A percentile compares a stretch with the other conserved stretches of the same genome.
Evolutionary conservation across 306 rosid species (phyloP).

Genomic region (Glycine tomentella): DNA sequence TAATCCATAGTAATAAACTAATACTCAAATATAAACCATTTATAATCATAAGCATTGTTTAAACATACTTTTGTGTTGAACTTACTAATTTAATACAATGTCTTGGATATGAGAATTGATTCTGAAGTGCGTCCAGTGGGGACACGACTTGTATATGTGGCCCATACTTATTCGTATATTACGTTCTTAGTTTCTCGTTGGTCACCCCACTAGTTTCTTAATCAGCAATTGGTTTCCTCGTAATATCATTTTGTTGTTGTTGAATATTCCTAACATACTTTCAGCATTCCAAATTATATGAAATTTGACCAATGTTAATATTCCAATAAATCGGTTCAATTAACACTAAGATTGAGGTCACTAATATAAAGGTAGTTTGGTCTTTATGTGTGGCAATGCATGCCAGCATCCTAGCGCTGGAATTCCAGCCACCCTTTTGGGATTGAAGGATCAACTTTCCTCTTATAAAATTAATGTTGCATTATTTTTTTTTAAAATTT

Average conservation of each 20-base stretch:
- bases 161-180: neutral
- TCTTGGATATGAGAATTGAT: neutral
- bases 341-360: too few relatives aligned
- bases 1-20: neutral
- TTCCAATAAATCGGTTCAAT: too few relatives aligned
- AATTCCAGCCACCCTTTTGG: too few relatives aligned
- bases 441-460: too few relatives aligned
- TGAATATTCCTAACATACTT: too few relatives aligned
- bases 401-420: too few relatives aligned
- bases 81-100: neutral
- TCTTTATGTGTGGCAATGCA: too few relatives aligned
- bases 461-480: too few relatives aligned
- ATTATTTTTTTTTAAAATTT: too few relatives aligned
- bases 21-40: neutral
- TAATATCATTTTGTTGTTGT: neutral
- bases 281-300: too few relatives aligned
- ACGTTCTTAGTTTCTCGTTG: neutral
- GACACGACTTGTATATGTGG: slow-evolving; percentile 16
- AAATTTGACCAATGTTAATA: too few relatives aligned
- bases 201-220: neutral
- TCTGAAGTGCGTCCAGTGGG: slow-evolving; percentile 12
- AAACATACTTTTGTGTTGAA: neutral
- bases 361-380: too few relatives aligned
- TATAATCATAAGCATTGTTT: neutral
- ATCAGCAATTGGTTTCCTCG: neutral